phyloP scores from a whole-genome alignment of 2,329 filamentous ascomycete genomes.

The Dryadomyces sulphureus region DNA sequence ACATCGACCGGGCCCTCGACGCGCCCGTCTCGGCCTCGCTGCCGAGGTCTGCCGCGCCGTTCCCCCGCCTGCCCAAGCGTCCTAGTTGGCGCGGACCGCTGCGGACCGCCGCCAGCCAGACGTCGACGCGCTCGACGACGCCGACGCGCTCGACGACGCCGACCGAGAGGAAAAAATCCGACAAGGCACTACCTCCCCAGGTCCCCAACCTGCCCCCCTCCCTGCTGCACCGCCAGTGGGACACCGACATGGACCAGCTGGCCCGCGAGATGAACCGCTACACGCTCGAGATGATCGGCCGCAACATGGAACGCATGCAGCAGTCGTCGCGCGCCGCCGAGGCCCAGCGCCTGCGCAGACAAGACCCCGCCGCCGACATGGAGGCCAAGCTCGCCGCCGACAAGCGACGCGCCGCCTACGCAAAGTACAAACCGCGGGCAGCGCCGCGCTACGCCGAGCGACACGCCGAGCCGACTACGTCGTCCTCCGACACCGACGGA shows the following conservation, averaged over 20 bases:
- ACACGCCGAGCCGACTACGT: background rate
- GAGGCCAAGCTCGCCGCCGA: constrained; percentile 1
- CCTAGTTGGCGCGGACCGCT: constrained; percentile 4
- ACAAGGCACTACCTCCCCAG: too few relatives aligned
- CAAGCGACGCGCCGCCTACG: constrained; percentile 7
- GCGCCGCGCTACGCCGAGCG: constrained; percentile 10
- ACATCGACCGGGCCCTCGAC: background rate
- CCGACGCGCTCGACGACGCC: background rate
- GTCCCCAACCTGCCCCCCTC: background rate
- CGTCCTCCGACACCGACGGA: background rate
- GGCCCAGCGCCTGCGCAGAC: constrained; percentile 5
- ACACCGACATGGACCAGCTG: constrained; percentile 32
- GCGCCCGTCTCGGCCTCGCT: background rate
- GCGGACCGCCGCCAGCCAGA: background rate
- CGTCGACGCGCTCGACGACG: constrained; percentile 2
- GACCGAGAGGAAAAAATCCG: too few relatives aligned
- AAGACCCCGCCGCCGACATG: constrained; percentile 4
- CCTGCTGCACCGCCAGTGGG: constrained; percentile 12
- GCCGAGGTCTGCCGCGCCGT: background rate
- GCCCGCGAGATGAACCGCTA: constrained; percentile 42
- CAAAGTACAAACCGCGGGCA: constrained; percentile 9
- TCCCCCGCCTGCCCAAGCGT: constrained; percentile 8
- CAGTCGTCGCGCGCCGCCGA: constrained; percentile 11
- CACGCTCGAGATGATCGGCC: constrained; percentile 42
- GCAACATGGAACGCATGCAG: constrained; percentile 33